Conservation (phyloP, 2,329 filamentous ascomycete genomes). For the Aspergillus proliferans region DNA sequence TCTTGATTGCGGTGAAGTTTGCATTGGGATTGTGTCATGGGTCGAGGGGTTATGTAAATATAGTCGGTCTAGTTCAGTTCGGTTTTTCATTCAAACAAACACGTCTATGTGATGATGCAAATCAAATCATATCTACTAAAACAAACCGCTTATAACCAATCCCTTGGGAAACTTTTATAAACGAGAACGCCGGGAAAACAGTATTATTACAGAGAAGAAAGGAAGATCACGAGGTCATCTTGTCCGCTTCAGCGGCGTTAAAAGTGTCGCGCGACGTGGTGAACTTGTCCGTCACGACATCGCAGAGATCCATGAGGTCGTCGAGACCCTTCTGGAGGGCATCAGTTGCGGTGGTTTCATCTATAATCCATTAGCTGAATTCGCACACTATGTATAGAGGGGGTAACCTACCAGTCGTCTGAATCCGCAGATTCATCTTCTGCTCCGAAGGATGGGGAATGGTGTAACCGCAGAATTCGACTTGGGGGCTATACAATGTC, state of each 20-base stretch:
- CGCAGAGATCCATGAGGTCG: conserved; percentile 85
- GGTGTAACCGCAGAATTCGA: conserved; percentile 97
- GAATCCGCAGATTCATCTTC: conserved; percentile 96
- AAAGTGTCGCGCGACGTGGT: conserved; percentile 61
- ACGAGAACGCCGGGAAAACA: conserved; percentile 18
- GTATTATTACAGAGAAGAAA: conserved; percentile 6
- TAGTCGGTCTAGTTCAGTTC: conserved; percentile 26
- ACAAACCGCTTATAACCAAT: conserved; percentile 1
- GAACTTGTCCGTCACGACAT: conserved; percentile 90
- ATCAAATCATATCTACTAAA: neutral
- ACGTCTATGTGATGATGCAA: no score
- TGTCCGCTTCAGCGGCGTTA: conserved; percentile 31
- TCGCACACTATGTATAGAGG: neutral
- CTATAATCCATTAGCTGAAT: conserved; percentile 40
- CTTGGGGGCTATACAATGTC: conserved; percentile 62
- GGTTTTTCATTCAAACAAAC: conserved; percentile 2
- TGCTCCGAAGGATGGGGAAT: conserved; percentile 94
- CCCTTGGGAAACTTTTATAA: conserved; percentile 9
- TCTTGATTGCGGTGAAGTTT: conserved; percentile 12
- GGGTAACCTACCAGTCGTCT: conserved; percentile 74
- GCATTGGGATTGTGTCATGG: conserved; percentile 17
- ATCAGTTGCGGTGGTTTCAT: conserved; percentile 71
- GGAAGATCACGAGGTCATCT: conserved; percentile 24
- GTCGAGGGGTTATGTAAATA: conserved; percentile 26
- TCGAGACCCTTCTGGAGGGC: conserved; percentile 84